These are phyloP conservation scores for Fagopyrum esculentum DNA, from an alignment of 148 eudicot genomes.

Conservation along the genomic window DNA sequence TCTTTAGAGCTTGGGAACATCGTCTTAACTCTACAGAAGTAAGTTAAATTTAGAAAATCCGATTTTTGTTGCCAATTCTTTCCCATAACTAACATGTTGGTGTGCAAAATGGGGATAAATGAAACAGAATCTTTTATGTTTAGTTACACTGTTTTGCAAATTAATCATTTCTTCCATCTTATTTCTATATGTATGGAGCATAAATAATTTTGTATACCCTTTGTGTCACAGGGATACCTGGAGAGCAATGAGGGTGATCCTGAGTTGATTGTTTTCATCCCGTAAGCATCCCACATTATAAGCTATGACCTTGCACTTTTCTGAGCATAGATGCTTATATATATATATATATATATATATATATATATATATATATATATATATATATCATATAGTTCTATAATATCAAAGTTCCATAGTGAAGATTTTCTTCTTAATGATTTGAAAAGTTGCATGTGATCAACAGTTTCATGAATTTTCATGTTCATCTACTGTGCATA, in stretches of 20 bases:
- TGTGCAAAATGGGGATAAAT: background rate
- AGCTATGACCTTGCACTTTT: constrained; percentile 4
- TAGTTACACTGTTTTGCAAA: background rate
- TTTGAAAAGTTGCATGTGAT: background rate
- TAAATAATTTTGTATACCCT: background rate
- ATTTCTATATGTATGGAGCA: background rate
- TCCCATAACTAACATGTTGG: background rate
- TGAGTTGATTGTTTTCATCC: constrained; percentile 84
- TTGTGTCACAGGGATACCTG: constrained; percentile 60
- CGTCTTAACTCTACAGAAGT: constrained; percentile 76
- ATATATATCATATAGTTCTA: background rate
- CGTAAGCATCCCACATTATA: constrained; percentile 46
- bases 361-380: too few relatives aligned
- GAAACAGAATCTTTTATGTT: background rate
- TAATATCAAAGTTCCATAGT: background rate
- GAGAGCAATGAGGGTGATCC: constrained; percentile 98
- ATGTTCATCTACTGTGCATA: background rate
- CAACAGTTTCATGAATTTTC: background rate
- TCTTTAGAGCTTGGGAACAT: constrained; percentile 92
- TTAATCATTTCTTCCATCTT: background rate
- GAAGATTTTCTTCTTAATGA: background rate
- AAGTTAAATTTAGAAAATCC: constrained; percentile 11
- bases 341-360: background rate
- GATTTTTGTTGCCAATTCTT: background rate
- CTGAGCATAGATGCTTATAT: background rate